A percentile compares a stretch with the other conserved stretches of the same genome.
Evolutionary conservation across 768 basidiomycete genomes (phyloP).

Genomic region (Boletellus ananas): DNA sequence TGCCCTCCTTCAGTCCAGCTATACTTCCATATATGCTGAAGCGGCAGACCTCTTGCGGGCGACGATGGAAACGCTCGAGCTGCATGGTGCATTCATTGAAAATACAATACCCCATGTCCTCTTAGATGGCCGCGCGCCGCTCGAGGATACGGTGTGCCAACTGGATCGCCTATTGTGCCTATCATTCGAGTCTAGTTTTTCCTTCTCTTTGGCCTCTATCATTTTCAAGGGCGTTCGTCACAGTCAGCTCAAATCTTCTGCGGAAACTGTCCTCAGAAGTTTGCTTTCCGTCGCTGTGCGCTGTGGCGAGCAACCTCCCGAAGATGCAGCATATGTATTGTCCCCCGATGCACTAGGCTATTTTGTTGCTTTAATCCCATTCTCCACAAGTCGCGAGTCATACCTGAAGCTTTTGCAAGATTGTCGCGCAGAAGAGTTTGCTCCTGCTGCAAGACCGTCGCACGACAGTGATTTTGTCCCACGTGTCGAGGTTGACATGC

Average conservation of each 20-base stretch:
- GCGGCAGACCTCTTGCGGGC: conserved; percentile 64
- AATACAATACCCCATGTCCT: conserved; percentile 53
- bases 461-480: conserved; percentile 48
- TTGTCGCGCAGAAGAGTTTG: conserved; percentile 50
- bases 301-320: conserved; percentile 33
- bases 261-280: conserved; percentile 57
- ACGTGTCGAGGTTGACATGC: conserved; percentile 49
- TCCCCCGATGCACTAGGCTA: conserved; percentile 66
- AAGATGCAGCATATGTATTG: conserved; percentile 44
- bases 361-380: conserved; percentile 73
- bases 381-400: conserved; percentile 52
- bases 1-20: conserved; percentile 74
- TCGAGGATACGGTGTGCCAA: conserved; percentile 68
- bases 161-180: conserved; percentile 71
- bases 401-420: conserved; percentile 63
- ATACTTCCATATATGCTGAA: conserved; percentile 65
- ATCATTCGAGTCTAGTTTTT: conserved; percentile 75
- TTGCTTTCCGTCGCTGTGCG: conserved; percentile 60
- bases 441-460: conserved; percentile 35
- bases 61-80: conserved; percentile 61
- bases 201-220: conserved; percentile 76
- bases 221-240: conserved; percentile 86
- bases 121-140: conserved; percentile 55
- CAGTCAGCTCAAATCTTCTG: conserved; percentile 55
- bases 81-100: conserved; percentile 54